phyloP scores from a whole-genome alignment of 331 rosid genomes.

The Pyrus hybrid region DNA sequence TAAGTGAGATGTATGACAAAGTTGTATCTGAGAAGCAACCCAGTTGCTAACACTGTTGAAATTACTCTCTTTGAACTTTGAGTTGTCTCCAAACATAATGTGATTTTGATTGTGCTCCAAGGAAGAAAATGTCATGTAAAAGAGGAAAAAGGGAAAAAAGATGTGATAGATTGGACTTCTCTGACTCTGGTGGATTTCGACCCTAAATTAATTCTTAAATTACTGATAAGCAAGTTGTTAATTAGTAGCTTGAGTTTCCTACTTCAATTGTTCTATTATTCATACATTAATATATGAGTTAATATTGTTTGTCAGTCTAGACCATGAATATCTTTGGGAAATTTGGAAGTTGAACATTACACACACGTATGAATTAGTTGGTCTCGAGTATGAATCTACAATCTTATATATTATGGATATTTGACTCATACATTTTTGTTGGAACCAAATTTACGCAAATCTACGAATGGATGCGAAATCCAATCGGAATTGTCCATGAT shows the following conservation, averaged over 20 bases:
- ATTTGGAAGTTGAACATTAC: too few species aligned
- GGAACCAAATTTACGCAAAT: too few species aligned
- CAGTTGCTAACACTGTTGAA: neutral
- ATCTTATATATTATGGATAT: too few species aligned
- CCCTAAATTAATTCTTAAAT: too few species aligned
- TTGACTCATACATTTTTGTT: too few species aligned
- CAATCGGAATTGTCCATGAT: too few species aligned
- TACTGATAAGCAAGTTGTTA: neutral
- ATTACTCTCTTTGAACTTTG: neutral
- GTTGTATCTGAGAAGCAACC: conserved; percentile 2
- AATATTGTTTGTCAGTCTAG: too few species aligned
- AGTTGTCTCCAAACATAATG: neutral
- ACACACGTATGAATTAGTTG: too few species aligned
- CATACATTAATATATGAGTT: neutral
- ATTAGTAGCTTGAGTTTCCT: neutral
- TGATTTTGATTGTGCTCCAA: neutral
- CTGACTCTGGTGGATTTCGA: neutral
- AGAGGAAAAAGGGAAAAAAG: neutral
- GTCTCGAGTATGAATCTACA: too few species aligned
- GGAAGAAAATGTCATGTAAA: neutral
- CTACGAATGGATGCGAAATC: too few species aligned
- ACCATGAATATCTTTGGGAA: too few species aligned
- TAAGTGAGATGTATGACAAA: neutral
- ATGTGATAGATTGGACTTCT: conserved; percentile 14
- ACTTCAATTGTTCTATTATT: neutral